Evolutionary conservation across 257 asterid genomes (phyloP).

Genomic region (Echium plantagineum): DNA sequence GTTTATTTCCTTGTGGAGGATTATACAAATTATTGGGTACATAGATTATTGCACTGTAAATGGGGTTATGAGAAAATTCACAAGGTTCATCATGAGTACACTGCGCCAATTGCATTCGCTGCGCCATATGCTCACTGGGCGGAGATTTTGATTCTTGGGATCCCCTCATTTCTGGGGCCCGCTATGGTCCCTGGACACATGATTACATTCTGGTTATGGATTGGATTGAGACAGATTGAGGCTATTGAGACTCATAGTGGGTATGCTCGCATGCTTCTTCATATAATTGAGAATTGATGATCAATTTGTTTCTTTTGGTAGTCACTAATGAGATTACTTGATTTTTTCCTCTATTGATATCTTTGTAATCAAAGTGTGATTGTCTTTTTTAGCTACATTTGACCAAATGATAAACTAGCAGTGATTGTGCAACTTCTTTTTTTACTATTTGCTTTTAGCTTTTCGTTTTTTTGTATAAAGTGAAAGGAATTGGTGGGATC

Average conservation of each 20-base stretch:
- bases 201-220: constrained; percentile 95
- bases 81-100: constrained; percentile 93
- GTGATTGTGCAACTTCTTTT: constrained; percentile 22
- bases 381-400: constrained; percentile 16
- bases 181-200: constrained; percentile 89
- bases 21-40: constrained; percentile 90
- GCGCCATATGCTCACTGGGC: constrained; percentile 98
- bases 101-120: constrained; percentile 89
- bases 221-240: constrained; percentile 87
- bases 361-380: constrained; percentile 10
- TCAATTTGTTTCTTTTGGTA: not conserved
- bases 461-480: constrained; percentile 33
- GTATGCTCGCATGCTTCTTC: constrained; percentile 58
- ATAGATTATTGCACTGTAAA: constrained; percentile 73
- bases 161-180: constrained; percentile 90
- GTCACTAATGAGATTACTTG: not conserved
- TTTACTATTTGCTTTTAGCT: constrained; percentile 39
- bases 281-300: constrained; percentile 5
- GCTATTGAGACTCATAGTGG: constrained; percentile 99
- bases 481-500: constrained; percentile 35
- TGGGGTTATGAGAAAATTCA: constrained; percentile 99
- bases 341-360: constrained; percentile 18
- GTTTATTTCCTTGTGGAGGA: constrained; percentile 84
- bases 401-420: constrained; percentile 52
- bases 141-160: constrained; percentile 93